These are phyloP conservation scores for Ulmus americana DNA, from an alignment of 331 rosid species.

Conservation along the genomic window DNA sequence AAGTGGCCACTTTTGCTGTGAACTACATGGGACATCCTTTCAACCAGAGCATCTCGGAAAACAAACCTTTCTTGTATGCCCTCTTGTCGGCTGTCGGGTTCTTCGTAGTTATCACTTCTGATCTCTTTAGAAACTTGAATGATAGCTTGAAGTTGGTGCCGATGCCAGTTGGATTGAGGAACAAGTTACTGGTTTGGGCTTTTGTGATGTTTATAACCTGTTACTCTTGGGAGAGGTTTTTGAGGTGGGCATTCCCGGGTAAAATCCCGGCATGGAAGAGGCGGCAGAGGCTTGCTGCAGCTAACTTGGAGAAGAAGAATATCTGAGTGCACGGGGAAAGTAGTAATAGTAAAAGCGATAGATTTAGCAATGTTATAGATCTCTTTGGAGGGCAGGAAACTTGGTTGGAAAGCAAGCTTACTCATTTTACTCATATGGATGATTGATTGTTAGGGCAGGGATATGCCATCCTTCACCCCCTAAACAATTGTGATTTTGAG, in stretches of 20 bases:
- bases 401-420: too few species aligned
- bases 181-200: constrained; percentile 76
- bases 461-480: background rate
- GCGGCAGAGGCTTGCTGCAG: constrained; percentile 60
- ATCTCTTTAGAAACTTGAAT: constrained; percentile 70
- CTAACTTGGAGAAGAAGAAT: constrained; percentile 65
- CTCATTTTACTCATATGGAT: background rate
- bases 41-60: constrained; percentile 90
- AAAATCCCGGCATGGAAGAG: constrained; percentile 85
- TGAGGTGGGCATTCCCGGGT: constrained; percentile 91
- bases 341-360: background rate
- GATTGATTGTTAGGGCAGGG: background rate
- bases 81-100: constrained; percentile 63
- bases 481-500: background rate
- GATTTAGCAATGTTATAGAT: too few species aligned
- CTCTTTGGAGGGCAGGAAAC: background rate
- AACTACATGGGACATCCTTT: constrained; percentile 99
- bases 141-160: constrained; percentile 91
- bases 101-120: constrained; percentile 81
- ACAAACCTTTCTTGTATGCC: constrained; percentile 77
- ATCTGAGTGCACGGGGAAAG: constrained; percentile 31
- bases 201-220: constrained; percentile 67
- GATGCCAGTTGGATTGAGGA: constrained; percentile 71
- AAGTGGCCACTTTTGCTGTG: constrained; percentile 98
- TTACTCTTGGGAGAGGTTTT: constrained; percentile 81